Evolutionary conservation across 2,329 filamentous ascomycete genomes (phyloP), one percentile per base, ranked within the genome.

Genomic region (Phoma sp.): DNA sequence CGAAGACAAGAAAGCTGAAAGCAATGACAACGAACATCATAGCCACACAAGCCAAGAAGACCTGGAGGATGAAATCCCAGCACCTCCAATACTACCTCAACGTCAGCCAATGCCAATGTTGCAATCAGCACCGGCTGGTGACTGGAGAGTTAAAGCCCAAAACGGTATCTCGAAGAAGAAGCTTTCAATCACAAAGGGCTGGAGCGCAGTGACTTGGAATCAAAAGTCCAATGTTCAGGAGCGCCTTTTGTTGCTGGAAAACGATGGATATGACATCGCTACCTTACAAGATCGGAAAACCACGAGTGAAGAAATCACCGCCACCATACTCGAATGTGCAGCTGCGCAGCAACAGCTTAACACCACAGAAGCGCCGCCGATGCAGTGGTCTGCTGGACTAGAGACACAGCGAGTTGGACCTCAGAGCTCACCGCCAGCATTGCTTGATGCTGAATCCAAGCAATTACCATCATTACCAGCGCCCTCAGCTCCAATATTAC

Each of bases 191-290:
- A 11, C n/a, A 4, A 53, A 53, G 14, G 38, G n/a, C 1, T 56
- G 53, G 53, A 49, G 53, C 26, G 26, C 32, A 3, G 12, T 40
- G 5, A 55, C 57, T 26, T 52, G 51, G 57, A 52, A 33, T 3
- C 43, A 54, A 18, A 56, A 56, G 20, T 37, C 47, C 1, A 56
- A 46, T 6, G 20, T 56, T 2, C 39, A 32, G 12, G 53, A 56
- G 20, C 53, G 53, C 1, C 42, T 47, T 3, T 11, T 56, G 10
- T 14, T 51, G 2, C 32, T 56, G 4, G 53, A 56, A 17, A 15
- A 29, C 3, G 47, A 43, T 12, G 42, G 47, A 0, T 40, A 30
- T 6, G 47, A 42, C 11, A 45, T 52, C n/a, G 2, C 5, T 1
- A n/a, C 12, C 10, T 2, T 50, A 5, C 34, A 36, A 37, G 29